phyloP scores from a whole-genome alignment of 306 rosid genomes.

The Rosa multiflora region DNA sequence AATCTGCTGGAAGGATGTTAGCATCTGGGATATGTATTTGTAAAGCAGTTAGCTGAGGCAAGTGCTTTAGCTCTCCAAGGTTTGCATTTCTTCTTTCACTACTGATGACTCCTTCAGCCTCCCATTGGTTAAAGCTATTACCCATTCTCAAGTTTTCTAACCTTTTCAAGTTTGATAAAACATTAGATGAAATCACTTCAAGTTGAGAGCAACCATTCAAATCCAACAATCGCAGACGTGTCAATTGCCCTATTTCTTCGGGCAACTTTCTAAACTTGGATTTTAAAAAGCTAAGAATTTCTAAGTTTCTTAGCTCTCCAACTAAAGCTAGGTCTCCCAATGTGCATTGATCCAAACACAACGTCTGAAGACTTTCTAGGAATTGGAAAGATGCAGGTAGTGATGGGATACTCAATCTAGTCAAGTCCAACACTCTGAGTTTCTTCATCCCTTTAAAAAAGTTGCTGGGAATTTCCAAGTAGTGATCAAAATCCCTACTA shows the following conservation, averaged over 20 bases:
- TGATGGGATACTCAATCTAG: not conserved
- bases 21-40: constrained; percentile 29
- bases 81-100: constrained; percentile 2
- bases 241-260: not conserved
- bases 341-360: constrained; percentile 35
- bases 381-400: constrained; percentile 20
- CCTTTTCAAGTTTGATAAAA: constrained; percentile 26
- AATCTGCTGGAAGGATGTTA: constrained; percentile 21
- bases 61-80: constrained; percentile 34
- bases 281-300: constrained; percentile 38
- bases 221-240: not conserved
- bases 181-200: constrained; percentile 23
- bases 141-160: constrained; percentile 31
- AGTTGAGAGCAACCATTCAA: constrained; percentile 16
- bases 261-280: constrained; percentile 38
- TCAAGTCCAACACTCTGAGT: constrained; percentile 24
- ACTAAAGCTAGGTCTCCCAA: constrained; percentile 25
- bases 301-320: constrained; percentile 31
- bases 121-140: constrained; percentile 18
- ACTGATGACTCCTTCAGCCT: not conserved
- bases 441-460: constrained; percentile 20
- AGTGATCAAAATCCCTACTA: not conserved
- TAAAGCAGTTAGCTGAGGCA: constrained; percentile 25
- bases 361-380: constrained; percentile 21
- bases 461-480: constrained; percentile 16